A percentile compares a stretch with the other conserved stretches of the same genome.
These are phyloP conservation scores for Tetracladium setigerum DNA, from an alignment of 495 filamentous ascomycete species.

Conservation along the genomic window DNA sequence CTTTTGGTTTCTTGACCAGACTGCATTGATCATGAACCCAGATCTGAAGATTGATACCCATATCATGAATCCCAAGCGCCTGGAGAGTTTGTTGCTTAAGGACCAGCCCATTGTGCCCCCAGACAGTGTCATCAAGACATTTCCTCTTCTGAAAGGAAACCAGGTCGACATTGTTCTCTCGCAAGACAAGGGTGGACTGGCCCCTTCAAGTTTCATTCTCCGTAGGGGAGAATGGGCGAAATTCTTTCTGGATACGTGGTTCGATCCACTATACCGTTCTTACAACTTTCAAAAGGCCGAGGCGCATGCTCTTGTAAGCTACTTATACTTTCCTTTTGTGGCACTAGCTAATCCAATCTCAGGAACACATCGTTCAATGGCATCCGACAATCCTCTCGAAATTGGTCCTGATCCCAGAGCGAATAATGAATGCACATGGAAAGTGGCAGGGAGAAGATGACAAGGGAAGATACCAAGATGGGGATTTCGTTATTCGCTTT, in stretches of 20 bases:
- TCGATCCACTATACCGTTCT: constrained; percentile 82
- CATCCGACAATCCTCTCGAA: constrained; percentile 95
- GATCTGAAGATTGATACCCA: constrained; percentile 58
- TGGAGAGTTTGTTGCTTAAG: constrained; percentile 77
- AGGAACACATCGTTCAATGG: constrained; percentile 95
- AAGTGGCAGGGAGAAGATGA: constrained; percentile 29
- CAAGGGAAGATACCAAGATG: constrained; percentile 61
- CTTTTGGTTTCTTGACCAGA: constrained; percentile 78
- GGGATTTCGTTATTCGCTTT: constrained; percentile 77
- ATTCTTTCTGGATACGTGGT: constrained; percentile 94
- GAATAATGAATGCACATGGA: constrained; percentile 68
- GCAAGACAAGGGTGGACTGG: constrained; percentile 78
- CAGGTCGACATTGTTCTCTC: constrained; percentile 78
- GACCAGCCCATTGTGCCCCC: constrained; percentile 86
- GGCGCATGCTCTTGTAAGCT: constrained; percentile 76
- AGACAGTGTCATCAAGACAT: constrained; percentile 94
- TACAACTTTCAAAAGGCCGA: constrained; percentile 97
- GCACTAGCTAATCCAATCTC: constrained; percentile 2
- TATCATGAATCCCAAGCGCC: constrained; percentile 53
- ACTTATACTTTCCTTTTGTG: constrained; percentile 1
- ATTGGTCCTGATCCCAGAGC: constrained; percentile 78
- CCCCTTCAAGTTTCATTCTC: constrained; percentile 69
- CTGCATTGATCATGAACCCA: constrained; percentile 88
- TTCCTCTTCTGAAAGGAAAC: constrained; percentile 65
- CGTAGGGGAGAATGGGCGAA: constrained; percentile 80